phyloP scores from a whole-genome alignment of 1,139 yeast genomes.

The Meyerozyma elateridarum region DNA sequence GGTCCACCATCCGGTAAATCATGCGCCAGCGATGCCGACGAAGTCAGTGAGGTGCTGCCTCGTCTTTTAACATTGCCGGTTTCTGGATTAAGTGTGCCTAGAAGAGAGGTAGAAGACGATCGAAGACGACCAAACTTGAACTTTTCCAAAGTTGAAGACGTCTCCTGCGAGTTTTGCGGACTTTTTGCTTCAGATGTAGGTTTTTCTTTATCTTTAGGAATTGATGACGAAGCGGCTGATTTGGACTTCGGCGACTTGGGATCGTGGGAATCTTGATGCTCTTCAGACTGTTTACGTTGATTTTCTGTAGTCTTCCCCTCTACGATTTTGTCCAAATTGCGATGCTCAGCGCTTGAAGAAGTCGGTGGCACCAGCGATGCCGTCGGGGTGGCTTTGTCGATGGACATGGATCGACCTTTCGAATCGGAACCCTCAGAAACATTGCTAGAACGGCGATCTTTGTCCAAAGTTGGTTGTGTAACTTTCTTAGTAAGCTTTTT shows the following conservation, averaged over 20 bases:
- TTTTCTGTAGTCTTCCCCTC: no score
- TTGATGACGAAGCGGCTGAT: no score
- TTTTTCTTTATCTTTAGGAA: no score
- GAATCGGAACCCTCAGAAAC: not conserved
- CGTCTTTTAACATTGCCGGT: not conserved
- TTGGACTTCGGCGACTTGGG: no score
- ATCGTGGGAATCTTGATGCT: no score
- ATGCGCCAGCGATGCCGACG: not conserved
- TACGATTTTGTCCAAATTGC: no score
- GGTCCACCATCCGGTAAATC: not conserved
- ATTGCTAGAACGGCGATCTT: not conserved
- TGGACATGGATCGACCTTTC: no score
- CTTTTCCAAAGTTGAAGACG: slow-evolving; percentile 19
- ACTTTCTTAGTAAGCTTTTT: slow-evolving; percentile 49
- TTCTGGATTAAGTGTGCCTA: slow-evolving; percentile 2
- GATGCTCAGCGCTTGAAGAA: no score
- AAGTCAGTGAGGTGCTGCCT: slow-evolving; percentile 2
- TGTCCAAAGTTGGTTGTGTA: slow-evolving; percentile 12
- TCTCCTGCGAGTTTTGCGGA: slow-evolving; percentile 9
- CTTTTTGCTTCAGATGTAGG: slow-evolving; percentile 1
- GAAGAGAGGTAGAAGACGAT: slow-evolving; percentile 24
- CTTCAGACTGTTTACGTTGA: no score
- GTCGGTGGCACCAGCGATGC: no score
- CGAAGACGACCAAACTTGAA: slow-evolving; percentile 29
- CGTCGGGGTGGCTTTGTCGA: no score